Base-by-base conservation (phyloP, 208 protist species). In the Pavlovales sp. region DNA sequence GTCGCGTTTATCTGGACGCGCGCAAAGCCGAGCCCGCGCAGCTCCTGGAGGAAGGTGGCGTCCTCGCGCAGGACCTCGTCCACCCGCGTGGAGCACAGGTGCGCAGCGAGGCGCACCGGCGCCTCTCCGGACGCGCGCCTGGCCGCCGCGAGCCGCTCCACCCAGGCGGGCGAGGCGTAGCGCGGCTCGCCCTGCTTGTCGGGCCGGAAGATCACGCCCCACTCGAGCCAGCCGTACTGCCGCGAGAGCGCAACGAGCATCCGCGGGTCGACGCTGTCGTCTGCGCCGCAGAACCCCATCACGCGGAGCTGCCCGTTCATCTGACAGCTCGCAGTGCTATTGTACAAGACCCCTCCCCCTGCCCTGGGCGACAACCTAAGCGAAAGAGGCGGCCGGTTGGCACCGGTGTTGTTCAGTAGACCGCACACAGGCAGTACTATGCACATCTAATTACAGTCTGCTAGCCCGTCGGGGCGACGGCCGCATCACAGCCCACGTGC, bases 1-100 rank as follows among this genome's bases (percentile, higher is more conserved):
- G 82, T 86, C 57, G 82, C 82, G 57, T 86, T 86, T 11, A 86
- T 37, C 39, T 86, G 82, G 22, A 86, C 18, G 46, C 82, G 82
- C 2, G 28, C 37, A 77, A 86, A 77, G 37, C 82, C 82, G 32
- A 86, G 32, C 39, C 77, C 47, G 32, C 0, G 22, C 34, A 86
- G 26, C 7, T 36, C 5, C 4, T 5, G 7, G 37, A 86, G 38
- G 34, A 86, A 86, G 28, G 44, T 26, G 0, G 38, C 36, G 47
- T 86, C 66, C 41, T 36, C 82, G 0, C 57, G 57, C 66, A 86
- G 37, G 10, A 86, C 5, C 44, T 86, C 82, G 47, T 77, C 66
- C 32, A 86, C 82, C 30, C 66, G 82, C 34, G 57, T 30, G 5
- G 37, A 26, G 57, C 82, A 86, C 4, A 86, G 82, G 82, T 86